Evolutionary conservation across 768 basidiomycete genomes (phyloP).

Genomic region (Lepiota venenata): DNA sequence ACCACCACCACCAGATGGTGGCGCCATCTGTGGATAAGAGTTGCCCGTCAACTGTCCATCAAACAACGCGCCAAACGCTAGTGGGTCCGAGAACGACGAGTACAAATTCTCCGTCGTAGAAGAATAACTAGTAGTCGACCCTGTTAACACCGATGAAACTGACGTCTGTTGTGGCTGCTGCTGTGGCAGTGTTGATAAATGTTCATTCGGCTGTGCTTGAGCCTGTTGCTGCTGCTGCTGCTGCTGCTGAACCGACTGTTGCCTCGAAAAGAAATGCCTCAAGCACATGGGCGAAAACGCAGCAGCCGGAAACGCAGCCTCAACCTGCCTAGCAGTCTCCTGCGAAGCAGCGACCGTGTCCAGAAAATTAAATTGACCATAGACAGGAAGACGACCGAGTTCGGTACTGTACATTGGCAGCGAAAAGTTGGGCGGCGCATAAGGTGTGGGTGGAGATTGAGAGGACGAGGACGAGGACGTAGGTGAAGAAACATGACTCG

Average conservation of each 20-base stretch:
- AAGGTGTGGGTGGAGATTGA: conserved; percentile 8
- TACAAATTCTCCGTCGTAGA: not conserved
- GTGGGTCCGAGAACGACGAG: not conserved
- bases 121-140: not conserved
- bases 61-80: not conserved
- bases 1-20: no score
- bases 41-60: conserved; percentile 6
- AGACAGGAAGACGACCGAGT: conserved; percentile 50
- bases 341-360: conserved; percentile 20
- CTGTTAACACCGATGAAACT: not conserved
- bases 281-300: not conserved
- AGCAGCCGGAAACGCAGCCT: not conserved
- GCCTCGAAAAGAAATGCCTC: not conserved
- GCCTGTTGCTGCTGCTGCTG: not conserved
- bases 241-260: not conserved
- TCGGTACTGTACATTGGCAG: conserved; percentile 58
- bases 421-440: conserved; percentile 24
- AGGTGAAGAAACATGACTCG: not conserved
- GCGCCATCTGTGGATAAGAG: conserved; percentile 1
- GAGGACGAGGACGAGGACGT: conserved; percentile 17
- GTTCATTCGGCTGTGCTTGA: not conserved
- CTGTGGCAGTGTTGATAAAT: not conserved
- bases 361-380: conserved; percentile 36
- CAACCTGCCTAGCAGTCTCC: conserved; percentile 2
- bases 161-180: no score